phyloP scores from a whole-genome alignment of 495 filamentous ascomycete genomes.

The Lasiosphaeria miniovina region DNA sequence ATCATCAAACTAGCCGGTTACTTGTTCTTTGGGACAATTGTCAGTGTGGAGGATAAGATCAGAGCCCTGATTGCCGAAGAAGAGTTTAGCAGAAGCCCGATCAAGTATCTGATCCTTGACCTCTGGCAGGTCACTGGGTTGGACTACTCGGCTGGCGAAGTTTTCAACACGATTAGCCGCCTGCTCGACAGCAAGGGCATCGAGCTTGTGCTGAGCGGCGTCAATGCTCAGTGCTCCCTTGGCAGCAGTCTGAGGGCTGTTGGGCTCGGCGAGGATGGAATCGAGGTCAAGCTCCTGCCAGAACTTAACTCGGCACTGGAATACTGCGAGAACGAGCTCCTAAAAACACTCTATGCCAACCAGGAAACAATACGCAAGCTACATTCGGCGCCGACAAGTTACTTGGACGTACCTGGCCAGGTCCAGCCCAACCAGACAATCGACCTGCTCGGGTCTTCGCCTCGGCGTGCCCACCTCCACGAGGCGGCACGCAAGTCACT shows the following conservation, averaged over 20 bases:
- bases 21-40: slow-evolving; percentile 95
- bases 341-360: slow-evolving; percentile 75
- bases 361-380: slow-evolving; percentile 41
- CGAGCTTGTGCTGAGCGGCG: slow-evolving; percentile 74
- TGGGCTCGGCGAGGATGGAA: slow-evolving; percentile 66
- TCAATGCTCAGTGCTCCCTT: slow-evolving; percentile 67
- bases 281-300: slow-evolving; percentile 72
- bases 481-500: slow-evolving; percentile 73
- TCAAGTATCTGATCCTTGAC: slow-evolving; percentile 88
- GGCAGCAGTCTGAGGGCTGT: slow-evolving; percentile 76
- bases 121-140: slow-evolving; percentile 84
- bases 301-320: slow-evolving; percentile 92
- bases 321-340: slow-evolving; percentile 89
- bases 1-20: slow-evolving; percentile 89
- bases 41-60: slow-evolving; percentile 85
- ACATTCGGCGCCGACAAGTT: slow-evolving; percentile 35
- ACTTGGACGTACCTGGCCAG: slow-evolving; percentile 53
- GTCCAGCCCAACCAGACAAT: slow-evolving; percentile 20
- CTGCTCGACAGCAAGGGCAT: slow-evolving; percentile 70
- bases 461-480: slow-evolving; percentile 72
- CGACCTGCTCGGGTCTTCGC: slow-evolving; percentile 64
- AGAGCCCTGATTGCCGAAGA: slow-evolving; percentile 77
- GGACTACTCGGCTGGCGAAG: slow-evolving; percentile 94
- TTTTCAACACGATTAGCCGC: slow-evolving; percentile 86
- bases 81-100: slow-evolving; percentile 69